Percentiles rank a stretch among this genome's conserved stretches.
Evolutionary conservation across 2,329 filamentous ascomycete genomes (phyloP).

Genomic region (Penicillium sp.): DNA sequence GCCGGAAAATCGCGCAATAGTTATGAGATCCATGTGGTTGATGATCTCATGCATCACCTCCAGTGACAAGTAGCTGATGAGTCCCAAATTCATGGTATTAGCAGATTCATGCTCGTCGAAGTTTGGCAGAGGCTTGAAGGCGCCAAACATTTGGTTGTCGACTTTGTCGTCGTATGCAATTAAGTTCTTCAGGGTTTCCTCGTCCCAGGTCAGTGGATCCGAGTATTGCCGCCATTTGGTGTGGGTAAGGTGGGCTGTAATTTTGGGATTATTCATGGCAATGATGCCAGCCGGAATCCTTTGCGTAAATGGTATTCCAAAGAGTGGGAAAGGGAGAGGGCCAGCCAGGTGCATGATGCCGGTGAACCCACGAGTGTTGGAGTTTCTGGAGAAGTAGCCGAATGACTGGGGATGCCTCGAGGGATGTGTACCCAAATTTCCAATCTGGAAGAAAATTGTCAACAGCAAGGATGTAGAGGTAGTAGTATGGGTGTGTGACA

Average conservation of each 20-base stretch:
- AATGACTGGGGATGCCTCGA: neutral
- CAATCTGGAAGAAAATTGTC: neutral
- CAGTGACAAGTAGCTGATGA: neutral
- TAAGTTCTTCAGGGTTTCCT: neutral
- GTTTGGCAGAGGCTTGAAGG: neutral
- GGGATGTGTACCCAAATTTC: too few relatives aligned
- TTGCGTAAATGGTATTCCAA: neutral
- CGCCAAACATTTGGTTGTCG: neutral
- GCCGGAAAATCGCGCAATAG: neutral
- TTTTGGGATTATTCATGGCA: neutral
- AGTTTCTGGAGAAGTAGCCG: neutral
- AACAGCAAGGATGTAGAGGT: neutral
- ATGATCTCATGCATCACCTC: slow-evolving; percentile 6
- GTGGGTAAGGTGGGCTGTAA: neutral
- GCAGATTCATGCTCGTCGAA: neutral
- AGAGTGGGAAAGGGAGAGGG: neutral
- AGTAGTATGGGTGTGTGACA: too few relatives aligned
- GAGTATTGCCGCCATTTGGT: neutral
- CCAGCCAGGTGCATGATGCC: neutral
- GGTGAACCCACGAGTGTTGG: too few relatives aligned
- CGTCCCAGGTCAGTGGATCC: neutral
- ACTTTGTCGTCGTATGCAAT: neutral
- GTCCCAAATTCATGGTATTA: neutral
- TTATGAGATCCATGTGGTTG: neutral
- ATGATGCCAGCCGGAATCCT: neutral